A percentile compares a stretch with the other conserved stretches of the same genome.
Conservation (phyloP, 2,329 filamentous ascomycete species). For the Pseudocercospora fuligena region DNA sequence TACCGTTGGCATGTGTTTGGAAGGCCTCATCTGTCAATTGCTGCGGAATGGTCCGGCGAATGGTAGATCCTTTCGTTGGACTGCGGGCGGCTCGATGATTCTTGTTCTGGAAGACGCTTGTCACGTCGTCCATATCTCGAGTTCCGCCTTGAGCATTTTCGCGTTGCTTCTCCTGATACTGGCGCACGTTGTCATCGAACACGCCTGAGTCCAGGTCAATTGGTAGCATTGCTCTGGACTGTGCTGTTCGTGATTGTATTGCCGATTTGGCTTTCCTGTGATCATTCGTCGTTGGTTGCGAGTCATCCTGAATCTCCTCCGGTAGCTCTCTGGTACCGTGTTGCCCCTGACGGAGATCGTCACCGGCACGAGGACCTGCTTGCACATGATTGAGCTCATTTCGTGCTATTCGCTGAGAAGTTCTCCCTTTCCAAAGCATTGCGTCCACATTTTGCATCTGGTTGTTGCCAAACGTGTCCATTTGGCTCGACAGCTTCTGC, state of each 20-base stretch:
- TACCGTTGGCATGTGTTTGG: not conserved
- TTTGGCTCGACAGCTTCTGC: conserved; percentile 6
- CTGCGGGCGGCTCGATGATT: not conserved
- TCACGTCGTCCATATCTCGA: not conserved
- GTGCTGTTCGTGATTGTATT: not conserved
- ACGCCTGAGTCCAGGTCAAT: not conserved
- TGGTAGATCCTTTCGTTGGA: not conserved
- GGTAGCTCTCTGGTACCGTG: not conserved
- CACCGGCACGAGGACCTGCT: not conserved
- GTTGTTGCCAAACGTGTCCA: not conserved
- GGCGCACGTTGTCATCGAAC: not conserved
- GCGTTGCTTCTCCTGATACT: not conserved
- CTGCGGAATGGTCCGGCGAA: not conserved
- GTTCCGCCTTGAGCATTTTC: not conserved
- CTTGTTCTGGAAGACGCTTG: not conserved
- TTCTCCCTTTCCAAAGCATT: not conserved
- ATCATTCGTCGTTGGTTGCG: not conserved
- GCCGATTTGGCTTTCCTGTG: not conserved
- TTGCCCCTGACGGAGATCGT: not conserved
- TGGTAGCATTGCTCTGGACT: not conserved
- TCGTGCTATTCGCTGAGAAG: not conserved
- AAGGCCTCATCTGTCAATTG: not conserved
- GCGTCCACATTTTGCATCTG: not conserved
- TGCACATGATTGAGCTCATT: not conserved
- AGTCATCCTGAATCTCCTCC: not conserved